These are phyloP conservation scores for Acacia melanoxylon DNA, from an alignment of 306 rosid species.

Conservation along the genomic window DNA sequence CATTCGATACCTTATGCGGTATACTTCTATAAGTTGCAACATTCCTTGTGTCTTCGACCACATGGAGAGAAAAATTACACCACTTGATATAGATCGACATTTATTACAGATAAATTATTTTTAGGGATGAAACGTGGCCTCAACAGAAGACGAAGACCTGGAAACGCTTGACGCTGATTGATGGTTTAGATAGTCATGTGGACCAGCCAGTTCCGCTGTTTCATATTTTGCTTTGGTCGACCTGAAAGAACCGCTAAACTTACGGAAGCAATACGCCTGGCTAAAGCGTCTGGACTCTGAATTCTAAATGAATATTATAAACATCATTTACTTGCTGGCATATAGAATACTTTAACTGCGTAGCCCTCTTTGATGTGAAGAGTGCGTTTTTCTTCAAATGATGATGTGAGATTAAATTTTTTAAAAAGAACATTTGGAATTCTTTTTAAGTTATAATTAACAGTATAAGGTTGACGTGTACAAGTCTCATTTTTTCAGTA, in stretches of 20 bases:
- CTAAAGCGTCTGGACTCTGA: not conserved
- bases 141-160: not conserved
- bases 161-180: not conserved
- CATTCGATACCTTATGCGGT: not conserved
- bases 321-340: not conserved
- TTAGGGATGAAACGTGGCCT: not conserved
- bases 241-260: not conserved
- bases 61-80: not conserved
- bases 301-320: not conserved
- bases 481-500: not conserved
- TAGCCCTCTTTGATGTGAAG: not conserved
- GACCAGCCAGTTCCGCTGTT: too few species aligned
- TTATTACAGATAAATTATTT: not conserved
- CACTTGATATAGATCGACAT: not conserved
- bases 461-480: not conserved
- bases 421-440: not conserved
- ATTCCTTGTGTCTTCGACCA: not conserved
- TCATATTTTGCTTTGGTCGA: not conserved
- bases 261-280: not conserved
- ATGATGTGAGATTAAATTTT: not conserved
- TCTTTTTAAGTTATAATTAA: not conserved
- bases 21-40: not conserved
- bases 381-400: not conserved
- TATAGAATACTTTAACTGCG: not conserved
- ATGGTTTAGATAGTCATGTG: not conserved